A percentile compares a stretch with the other conserved stretches of the same genome.
These are phyloP conservation scores for Prototheca cutis DNA, from an alignment of 163 green algal species.

Conservation along the genomic window DNA sequence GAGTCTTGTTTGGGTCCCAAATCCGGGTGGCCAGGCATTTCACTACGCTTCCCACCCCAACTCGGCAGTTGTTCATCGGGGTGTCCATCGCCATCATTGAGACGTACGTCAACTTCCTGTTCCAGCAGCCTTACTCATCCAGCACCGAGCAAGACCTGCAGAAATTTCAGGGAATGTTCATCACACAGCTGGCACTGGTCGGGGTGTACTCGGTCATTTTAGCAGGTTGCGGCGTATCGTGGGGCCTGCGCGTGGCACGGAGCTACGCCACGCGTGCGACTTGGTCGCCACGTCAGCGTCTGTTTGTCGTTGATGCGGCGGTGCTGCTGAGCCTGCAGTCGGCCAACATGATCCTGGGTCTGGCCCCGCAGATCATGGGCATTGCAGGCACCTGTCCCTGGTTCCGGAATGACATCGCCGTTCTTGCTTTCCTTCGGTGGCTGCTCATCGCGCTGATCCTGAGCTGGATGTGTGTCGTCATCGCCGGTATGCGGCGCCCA, in stretches of 20 bases:
- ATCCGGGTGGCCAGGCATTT: no score
- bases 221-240: neutral
- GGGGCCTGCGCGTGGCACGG: neutral
- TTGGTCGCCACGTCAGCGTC: neutral
- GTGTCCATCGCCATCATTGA: no score
- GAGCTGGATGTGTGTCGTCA: neutral
- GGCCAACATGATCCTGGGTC: neutral
- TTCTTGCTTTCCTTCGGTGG: neutral
- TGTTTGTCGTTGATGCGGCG: neutral
- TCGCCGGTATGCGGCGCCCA: neutral
- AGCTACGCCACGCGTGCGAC: neutral
- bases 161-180: no score
- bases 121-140: no score
- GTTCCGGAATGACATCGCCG: neutral
- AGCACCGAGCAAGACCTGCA: no score
- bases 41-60: no score
- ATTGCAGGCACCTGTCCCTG: neutral
- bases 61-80: no score
- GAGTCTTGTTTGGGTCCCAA: no score
- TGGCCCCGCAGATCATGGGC: neutral
- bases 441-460: neutral
- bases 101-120: no score
- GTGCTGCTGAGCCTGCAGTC: neutral
- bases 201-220: neutral
- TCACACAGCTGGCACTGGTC: neutral